These are phyloP conservation scores for Microsporum ferrugineum DNA, from an alignment of 2,329 filamentous ascomycete genomes.

Conservation along the genomic window DNA sequence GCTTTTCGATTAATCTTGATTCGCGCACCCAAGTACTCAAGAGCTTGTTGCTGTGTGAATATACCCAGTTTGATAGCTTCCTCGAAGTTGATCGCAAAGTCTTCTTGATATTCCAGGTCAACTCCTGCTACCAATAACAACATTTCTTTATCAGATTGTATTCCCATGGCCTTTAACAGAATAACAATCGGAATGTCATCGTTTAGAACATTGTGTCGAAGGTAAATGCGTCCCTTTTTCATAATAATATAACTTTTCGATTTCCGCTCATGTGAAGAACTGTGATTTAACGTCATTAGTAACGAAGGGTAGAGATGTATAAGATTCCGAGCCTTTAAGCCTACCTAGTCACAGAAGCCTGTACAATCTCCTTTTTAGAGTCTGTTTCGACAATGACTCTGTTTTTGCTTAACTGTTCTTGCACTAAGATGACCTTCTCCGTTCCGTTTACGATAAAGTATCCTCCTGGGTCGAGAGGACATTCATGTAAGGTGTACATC, in stretches of 20 bases:
- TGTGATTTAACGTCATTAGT: conserved; percentile 27
- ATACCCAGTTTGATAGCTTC: conserved; percentile 74
- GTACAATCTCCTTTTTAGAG: conserved; percentile 82
- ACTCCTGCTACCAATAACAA: conserved; percentile 79
- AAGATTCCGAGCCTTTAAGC: neutral
- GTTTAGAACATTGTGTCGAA: conserved; percentile 84
- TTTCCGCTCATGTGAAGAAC: conserved; percentile 94
- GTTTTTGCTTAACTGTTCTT: conserved; percentile 98
- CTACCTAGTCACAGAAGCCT: conserved; percentile 75
- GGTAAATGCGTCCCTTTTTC: conserved; percentile 82
- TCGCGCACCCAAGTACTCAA: conserved; percentile 79
- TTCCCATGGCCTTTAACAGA: conserved; percentile 81
- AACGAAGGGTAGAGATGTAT: neutral
- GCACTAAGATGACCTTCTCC: conserved; percentile 96
- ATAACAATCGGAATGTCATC: conserved; percentile 95
- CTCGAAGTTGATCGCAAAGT: conserved; percentile 91
- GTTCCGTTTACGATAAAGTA: conserved; percentile 98
- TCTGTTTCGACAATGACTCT: conserved; percentile 93
- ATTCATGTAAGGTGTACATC: conserved; percentile 91
- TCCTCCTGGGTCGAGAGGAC: conserved; percentile 86
- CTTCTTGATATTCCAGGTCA: conserved; percentile 82
- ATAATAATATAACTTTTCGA: conserved; percentile 93
- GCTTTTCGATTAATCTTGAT: conserved; percentile 73
- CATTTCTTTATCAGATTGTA: conserved; percentile 91
- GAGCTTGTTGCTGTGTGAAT: conserved; percentile 85